A percentile compares a stretch with the other conserved stretches of the same genome.
Conservation (phyloP, 1,284 basidiomycete species). For the Puccinia polysora region DNA sequence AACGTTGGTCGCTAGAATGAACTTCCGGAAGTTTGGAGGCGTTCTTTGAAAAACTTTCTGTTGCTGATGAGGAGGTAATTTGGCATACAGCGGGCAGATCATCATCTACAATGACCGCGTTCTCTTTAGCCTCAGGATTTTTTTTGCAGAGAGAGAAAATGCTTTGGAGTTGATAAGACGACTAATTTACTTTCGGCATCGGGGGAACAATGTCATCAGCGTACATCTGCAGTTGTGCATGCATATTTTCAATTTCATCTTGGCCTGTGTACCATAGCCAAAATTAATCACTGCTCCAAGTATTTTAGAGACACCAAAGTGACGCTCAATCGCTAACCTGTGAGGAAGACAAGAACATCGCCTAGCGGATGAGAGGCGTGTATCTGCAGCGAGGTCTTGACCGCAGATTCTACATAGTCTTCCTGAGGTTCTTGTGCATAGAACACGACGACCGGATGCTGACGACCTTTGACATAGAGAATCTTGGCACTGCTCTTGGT, state of each 20-base stretch:
- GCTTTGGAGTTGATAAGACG: no score
- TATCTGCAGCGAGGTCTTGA: slow-evolving; percentile 85
- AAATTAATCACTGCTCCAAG: slow-evolving; percentile 5
- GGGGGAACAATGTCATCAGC: slow-evolving; percentile 45
- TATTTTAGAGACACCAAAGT: neutral
- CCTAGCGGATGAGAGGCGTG: slow-evolving; percentile 74
- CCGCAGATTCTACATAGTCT: slow-evolving; percentile 83
- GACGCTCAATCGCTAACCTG: slow-evolving; percentile 59
- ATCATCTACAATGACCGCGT: slow-evolving; percentile 60
- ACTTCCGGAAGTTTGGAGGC: slow-evolving; percentile 70
- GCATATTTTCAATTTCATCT: slow-evolving; percentile 89
- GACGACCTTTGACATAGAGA: slow-evolving; percentile 83
- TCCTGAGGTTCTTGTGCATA: slow-evolving; percentile 67
- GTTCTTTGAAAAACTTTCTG: slow-evolving; percentile 69
- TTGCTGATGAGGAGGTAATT: slow-evolving; percentile 72
- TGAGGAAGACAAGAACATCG: slow-evolving; percentile 88
- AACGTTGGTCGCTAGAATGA: slow-evolving; percentile 90
- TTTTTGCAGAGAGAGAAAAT: neutral
- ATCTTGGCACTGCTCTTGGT: slow-evolving; percentile 65
- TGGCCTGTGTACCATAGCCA: slow-evolving; percentile 61
- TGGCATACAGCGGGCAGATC: slow-evolving; percentile 75
- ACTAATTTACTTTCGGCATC: slow-evolving; percentile 45
- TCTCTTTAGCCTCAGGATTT: slow-evolving; percentile 59
- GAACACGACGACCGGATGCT: slow-evolving; percentile 68
- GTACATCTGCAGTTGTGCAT: slow-evolving; percentile 66